Evolutionary conservation across 768 basidiomycete genomes (phyloP).

Genomic region (Boletus sp.): DNA sequence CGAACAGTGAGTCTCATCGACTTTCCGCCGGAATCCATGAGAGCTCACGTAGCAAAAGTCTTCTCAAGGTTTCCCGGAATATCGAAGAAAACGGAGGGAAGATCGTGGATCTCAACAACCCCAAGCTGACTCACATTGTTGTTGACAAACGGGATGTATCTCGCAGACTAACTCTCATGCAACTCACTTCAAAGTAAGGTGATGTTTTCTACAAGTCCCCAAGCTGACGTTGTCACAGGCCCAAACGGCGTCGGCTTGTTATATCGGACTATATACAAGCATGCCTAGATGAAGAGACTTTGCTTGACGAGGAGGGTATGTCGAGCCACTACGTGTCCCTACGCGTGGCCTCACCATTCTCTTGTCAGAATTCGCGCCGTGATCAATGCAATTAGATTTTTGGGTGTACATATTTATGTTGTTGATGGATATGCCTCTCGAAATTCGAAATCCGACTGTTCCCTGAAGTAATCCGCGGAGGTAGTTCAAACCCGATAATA

Average conservation of each 20-base stretch:
- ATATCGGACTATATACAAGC: slow-evolving; percentile 75
- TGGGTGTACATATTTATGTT: background rate
- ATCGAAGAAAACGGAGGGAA: slow-evolving; percentile 74
- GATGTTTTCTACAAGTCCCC: background rate
- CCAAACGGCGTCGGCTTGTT: slow-evolving; percentile 76
- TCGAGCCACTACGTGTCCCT: background rate
- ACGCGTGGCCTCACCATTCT: slow-evolving; percentile 1
- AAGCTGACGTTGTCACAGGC: slow-evolving; percentile 44
- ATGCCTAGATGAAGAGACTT: slow-evolving; percentile 78
- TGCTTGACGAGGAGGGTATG: slow-evolving; percentile 80
- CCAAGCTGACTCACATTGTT: slow-evolving; percentile 84
- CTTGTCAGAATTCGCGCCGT: slow-evolving; percentile 27
- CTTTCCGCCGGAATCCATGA: background rate
- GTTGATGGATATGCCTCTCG: background rate
- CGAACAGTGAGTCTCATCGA: slow-evolving; percentile 44
- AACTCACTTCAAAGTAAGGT: slow-evolving; percentile 67
- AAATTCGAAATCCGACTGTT: background rate
- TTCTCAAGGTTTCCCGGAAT: slow-evolving; percentile 46
- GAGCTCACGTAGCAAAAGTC: slow-evolving; percentile 39
- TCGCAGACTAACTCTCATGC: slow-evolving; percentile 68
- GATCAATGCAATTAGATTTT: background rate
- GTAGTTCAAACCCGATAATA: background rate
- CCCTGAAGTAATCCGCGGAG: background rate
- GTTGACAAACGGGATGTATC: slow-evolving; percentile 80
- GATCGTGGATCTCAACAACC: slow-evolving; percentile 64